Evolutionary conservation across 2,329 filamentous ascomycete species (phyloP), one percentile per base, ranked within the genome.

Genomic region (Colletotrichum lentis): DNA sequence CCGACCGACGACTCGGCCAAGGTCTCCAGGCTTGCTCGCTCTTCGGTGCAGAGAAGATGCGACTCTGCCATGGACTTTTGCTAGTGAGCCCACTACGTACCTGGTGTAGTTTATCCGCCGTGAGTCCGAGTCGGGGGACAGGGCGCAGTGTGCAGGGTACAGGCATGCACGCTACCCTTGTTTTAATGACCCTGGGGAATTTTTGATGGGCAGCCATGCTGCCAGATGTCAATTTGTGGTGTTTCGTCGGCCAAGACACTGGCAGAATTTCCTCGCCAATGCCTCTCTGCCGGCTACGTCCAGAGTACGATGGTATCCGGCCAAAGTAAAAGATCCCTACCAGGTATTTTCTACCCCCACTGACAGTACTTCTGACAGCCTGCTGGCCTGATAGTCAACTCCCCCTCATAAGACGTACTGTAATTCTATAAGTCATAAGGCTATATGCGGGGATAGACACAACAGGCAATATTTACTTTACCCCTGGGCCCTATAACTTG

Each of bases 21-120:
- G 67, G 67, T 68, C 54, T 55, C 62, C 62, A 53, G 44, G 47
- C 43, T 58, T 53, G 31, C 67, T 62, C 63, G 58, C 44, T 62
- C 57, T 39, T 55, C 24, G 63, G 41, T 62, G 67, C 57, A 63
- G 67, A 68, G 65, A 68, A 56, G 55, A 68, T 68, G 62, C 55
- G 24, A 65, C 65, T 60, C 47, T 61, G 57, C 39, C 39, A 47
- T 41, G 52, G 43, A 67, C 54, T 58, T 62, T 69, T 69, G 63
- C 63, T 58, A 41, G 67, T 67, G 44, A 67, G 43, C 46, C 47
- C n/a, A n/a, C n/a, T n/a, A n/a, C n/a, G n/a, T n/a, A n/a, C n/a
- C n/a, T n/a, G n/a, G n/a, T n/a, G n/a, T 49, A 47, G 67, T 69
- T 69, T 69, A 67, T 54, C 67, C 67, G 67, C 63, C 57, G 63